These are phyloP conservation scores for Hirschioporus abietinus DNA, from an alignment of 768 basidiomycete genomes.

Conservation along the genomic window DNA sequence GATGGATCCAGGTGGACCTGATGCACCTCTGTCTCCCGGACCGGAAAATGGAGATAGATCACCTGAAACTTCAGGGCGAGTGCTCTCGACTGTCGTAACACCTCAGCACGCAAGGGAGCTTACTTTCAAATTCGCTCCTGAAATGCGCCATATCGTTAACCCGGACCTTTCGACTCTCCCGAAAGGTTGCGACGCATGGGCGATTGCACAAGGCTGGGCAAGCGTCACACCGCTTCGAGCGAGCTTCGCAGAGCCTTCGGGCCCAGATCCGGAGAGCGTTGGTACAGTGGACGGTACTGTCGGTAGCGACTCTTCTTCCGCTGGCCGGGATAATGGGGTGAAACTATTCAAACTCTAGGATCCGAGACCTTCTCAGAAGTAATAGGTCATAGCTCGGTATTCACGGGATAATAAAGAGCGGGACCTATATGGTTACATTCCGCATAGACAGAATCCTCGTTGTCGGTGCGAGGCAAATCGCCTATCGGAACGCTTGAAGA, in stretches of 20 bases:
- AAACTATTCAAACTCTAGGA: constrained; percentile 37
- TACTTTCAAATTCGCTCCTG: constrained; percentile 71
- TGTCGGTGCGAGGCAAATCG: not conserved
- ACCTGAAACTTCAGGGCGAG: not conserved
- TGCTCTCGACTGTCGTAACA: not conserved
- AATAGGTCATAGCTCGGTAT: not conserved
- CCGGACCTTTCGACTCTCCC: constrained; percentile 58
- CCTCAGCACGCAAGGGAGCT: constrained; percentile 32
- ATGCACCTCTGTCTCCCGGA: constrained; percentile 14
- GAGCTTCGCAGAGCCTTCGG: constrained; percentile 62
- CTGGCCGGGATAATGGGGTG: not conserved
- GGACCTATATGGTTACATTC: not conserved
- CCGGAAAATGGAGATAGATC: not conserved
- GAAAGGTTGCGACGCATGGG: constrained; percentile 79
- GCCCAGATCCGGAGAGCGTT: constrained; percentile 19
- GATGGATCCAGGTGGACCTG: constrained; percentile 40
- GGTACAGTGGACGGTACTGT: constrained; percentile 30
- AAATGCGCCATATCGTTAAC: constrained; percentile 61
- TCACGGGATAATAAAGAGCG: not conserved
- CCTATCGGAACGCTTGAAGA: not conserved
- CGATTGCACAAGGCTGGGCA: constrained; percentile 59
- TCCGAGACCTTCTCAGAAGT: not conserved
- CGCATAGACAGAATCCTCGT: not conserved
- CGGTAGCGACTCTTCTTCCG: not conserved
- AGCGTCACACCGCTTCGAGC: constrained; percentile 78